These are phyloP conservation scores for Penicillium tannophilum DNA, from an alignment of 495 filamentous ascomycete genomes.

Conservation along the genomic window DNA sequence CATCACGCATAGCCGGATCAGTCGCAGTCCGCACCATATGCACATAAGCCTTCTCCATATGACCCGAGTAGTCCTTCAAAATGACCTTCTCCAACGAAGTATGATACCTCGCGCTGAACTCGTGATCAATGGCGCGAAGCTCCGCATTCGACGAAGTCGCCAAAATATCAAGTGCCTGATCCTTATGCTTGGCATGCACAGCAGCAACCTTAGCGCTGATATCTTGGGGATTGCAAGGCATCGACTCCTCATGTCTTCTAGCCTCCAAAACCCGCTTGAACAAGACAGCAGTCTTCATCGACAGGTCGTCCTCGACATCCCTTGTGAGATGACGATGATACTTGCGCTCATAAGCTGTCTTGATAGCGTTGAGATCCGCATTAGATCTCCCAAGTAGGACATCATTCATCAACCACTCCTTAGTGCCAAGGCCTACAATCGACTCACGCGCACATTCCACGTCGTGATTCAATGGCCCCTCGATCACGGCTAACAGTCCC, in stretches of 20 bases:
- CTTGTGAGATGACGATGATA: constrained; percentile 62
- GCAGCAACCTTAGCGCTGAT: constrained; percentile 72
- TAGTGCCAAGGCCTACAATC: constrained; percentile 79
- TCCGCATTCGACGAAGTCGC: constrained; percentile 73
- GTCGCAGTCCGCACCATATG: constrained; percentile 73
- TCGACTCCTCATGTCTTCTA: constrained; percentile 70
- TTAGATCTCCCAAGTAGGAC: constrained; percentile 81
- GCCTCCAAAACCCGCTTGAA: constrained; percentile 78
- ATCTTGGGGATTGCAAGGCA: constrained; percentile 66
- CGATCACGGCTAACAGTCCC: constrained; percentile 68
- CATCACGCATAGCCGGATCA: constrained; percentile 82
- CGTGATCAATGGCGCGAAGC: constrained; percentile 73
- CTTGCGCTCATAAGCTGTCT: constrained; percentile 66
- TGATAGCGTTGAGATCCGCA: constrained; percentile 82
- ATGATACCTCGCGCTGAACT: constrained; percentile 68
- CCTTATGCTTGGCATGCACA: constrained; percentile 77
- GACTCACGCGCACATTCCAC: constrained; percentile 64
- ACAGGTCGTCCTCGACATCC: constrained; percentile 76
- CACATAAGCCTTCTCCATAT: constrained; percentile 86
- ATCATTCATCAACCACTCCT: constrained; percentile 83
- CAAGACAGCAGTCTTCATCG: constrained; percentile 78
- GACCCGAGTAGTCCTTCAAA: constrained; percentile 80
- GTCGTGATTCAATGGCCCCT: constrained; percentile 77
- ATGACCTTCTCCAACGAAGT: constrained; percentile 70
- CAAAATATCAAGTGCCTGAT: constrained; percentile 75